These are phyloP conservation scores for Fragilariopsis cylindrus DNA, from an alignment of 108 stramenopile species.

Conservation along the genomic window DNA sequence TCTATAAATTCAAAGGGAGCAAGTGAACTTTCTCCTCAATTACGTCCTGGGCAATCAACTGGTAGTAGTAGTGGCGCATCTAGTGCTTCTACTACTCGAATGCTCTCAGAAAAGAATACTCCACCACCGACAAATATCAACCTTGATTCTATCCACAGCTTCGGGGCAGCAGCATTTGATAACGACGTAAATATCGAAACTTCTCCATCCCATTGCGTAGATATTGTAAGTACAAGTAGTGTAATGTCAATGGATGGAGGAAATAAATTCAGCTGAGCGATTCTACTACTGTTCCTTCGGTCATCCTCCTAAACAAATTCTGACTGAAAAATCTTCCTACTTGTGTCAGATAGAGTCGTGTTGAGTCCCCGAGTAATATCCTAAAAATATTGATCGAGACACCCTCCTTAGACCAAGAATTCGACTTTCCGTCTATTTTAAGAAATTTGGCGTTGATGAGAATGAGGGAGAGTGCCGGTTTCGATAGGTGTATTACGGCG, in stretches of 20 bases:
- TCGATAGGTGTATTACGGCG: background rate
- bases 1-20: constrained; percentile 12
- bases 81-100: background rate
- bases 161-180: constrained; percentile 21
- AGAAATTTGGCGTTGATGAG: constrained; percentile 6
- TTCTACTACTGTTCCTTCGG: background rate
- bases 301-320: background rate
- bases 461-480: background rate
- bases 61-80: background rate
- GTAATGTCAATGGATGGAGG: constrained; percentile 1
- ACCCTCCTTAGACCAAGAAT: constrained; percentile 25
- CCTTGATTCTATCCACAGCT: constrained; percentile 24
- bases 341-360: background rate
- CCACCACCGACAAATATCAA: constrained; percentile 16
- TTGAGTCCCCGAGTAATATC: background rate
- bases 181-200: constrained; percentile 6
- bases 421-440: constrained; percentile 8
- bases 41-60: background rate
- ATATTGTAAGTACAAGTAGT: background rate
- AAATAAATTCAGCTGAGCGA: constrained; percentile 7
- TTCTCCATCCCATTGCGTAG: background rate
- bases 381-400: constrained; percentile 1
- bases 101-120: constrained; percentile 3
- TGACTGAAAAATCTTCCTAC: background rate
- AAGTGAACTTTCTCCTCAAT: constrained; percentile 5